Conservation (phyloP, 1,284 basidiomycete species). For the Pyrrhoderma lamaoense region DNA sequence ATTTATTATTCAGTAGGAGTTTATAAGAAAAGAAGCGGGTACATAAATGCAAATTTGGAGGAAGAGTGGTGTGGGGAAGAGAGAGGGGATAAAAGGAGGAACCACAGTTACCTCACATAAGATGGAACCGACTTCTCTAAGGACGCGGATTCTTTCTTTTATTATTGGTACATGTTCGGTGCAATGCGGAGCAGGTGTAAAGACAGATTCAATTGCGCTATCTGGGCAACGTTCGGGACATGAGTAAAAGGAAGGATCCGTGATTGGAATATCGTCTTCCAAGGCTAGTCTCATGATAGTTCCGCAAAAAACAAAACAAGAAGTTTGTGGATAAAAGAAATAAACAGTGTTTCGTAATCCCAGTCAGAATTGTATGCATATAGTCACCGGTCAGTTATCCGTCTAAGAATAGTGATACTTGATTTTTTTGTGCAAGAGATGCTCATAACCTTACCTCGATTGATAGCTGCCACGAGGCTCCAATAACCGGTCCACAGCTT, state of each 20-base stretch:
- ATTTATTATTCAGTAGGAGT: background rate
- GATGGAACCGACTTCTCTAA: slow-evolving; percentile 65
- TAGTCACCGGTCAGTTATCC: too few relatives aligned
- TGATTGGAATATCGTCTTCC: slow-evolving; percentile 66
- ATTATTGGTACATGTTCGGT: slow-evolving; percentile 61
- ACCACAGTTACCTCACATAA: slow-evolving; percentile 55
- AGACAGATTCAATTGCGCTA: slow-evolving; percentile 55
- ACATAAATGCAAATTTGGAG: too few relatives aligned
- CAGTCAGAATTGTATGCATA: background rate
- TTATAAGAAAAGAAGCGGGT: background rate
- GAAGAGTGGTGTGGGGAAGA: background rate
- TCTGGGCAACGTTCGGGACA: slow-evolving; percentile 60
- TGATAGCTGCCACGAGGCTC: slow-evolving; percentile 70
- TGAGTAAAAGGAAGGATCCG: slow-evolving; percentile 67
- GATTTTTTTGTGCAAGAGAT: too few relatives aligned
- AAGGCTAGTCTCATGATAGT: slow-evolving; percentile 36
- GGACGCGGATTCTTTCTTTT: slow-evolving; percentile 56
- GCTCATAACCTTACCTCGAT: slow-evolving; percentile 52
- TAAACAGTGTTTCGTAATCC: background rate
- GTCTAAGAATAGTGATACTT: too few relatives aligned
- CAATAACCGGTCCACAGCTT: slow-evolving; percentile 71
- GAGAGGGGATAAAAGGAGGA: background rate
- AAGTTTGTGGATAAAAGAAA: background rate
- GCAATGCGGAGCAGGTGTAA: slow-evolving; percentile 49
- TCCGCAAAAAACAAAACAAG: background rate